Conservation (phyloP, 208 protist genomes). For the Sergeia podlipaevii region DNA sequence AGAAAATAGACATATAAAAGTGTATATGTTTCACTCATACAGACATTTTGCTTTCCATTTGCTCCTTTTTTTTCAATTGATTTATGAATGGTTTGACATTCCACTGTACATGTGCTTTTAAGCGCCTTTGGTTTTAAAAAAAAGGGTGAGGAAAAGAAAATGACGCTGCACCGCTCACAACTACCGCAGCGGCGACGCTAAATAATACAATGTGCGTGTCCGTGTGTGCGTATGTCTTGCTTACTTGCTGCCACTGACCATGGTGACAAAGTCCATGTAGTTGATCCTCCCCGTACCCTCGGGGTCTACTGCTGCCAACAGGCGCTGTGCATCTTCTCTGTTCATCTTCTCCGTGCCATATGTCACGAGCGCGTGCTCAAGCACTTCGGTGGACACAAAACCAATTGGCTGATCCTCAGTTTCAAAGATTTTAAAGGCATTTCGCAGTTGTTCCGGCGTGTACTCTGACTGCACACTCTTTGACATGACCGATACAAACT, state of each 20-base stretch:
- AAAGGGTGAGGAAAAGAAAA: too few relatives aligned
- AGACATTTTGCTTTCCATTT: too few relatives aligned
- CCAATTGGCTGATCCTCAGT: conserved; percentile 75
- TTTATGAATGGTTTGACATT: too few relatives aligned
- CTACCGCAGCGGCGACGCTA: too few relatives aligned
- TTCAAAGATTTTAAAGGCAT: conserved; percentile 91
- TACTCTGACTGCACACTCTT: conserved; percentile 82
- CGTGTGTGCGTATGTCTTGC: too few relatives aligned
- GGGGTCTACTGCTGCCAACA: conserved; percentile 78
- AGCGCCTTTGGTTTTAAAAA: too few relatives aligned
- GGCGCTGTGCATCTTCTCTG: conserved; percentile 64
- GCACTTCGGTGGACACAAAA: conserved; percentile 76
- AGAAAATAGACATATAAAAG: too few relatives aligned
- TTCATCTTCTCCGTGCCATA: conserved; percentile 88
- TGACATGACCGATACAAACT: conserved; percentile 89
- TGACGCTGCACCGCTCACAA: too few relatives aligned
- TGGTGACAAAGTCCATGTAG: conserved; percentile 87
- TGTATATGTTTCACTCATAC: too few relatives aligned
- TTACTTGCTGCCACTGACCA: conserved; percentile 42
- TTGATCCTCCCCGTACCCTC: conserved; percentile 81
- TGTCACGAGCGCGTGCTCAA: conserved; percentile 85
- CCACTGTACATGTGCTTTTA: too few relatives aligned
- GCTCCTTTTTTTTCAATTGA: too few relatives aligned
- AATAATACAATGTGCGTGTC: too few relatives aligned
- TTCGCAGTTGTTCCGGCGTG: conserved; percentile 81